Evolutionary conservation across 345 rosid species (phyloP).

Genomic region (Eucalyptus sideroxylon): DNA sequence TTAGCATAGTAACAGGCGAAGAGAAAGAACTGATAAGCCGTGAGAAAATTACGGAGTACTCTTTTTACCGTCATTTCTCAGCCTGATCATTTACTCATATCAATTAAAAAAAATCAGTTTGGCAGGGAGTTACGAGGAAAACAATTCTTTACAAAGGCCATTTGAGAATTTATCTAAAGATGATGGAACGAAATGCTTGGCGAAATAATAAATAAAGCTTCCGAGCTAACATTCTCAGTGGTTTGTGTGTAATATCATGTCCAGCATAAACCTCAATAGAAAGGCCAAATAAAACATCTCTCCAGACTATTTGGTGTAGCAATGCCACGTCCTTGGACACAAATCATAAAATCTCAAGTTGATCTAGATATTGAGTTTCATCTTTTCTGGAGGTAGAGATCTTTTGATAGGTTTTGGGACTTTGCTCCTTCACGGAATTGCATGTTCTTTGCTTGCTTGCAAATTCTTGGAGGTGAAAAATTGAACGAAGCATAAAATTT

Average conservation of each 20-base stretch:
- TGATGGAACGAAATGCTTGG: background rate
- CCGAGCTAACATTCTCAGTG: background rate
- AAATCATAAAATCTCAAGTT: background rate
- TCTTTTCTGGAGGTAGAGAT: too few relatives aligned
- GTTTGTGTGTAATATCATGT: background rate
- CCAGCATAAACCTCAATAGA: background rate
- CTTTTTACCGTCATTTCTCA: background rate
- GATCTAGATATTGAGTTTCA: background rate
- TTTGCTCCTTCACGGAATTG: background rate
- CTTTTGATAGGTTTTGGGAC: background rate
- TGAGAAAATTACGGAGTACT: background rate
- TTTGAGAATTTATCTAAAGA: background rate
- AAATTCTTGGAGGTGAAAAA: too few relatives aligned
- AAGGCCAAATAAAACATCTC: background rate
- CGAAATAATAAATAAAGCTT: background rate
- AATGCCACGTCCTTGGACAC: background rate
- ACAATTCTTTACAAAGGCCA: background rate
- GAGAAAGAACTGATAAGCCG: background rate
- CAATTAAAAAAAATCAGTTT: background rate
- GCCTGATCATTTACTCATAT: background rate
- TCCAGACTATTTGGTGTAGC: background rate
- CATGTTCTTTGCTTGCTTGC: too few relatives aligned
- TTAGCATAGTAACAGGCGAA: background rate
- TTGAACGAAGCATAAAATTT: too few relatives aligned
- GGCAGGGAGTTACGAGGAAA: background rate